Evolutionary conservation across 192 early-diverging fungal species (phyloP), one percentile per base, ranked within the genome.

Genomic region (Backusella liffmaniae): DNA sequence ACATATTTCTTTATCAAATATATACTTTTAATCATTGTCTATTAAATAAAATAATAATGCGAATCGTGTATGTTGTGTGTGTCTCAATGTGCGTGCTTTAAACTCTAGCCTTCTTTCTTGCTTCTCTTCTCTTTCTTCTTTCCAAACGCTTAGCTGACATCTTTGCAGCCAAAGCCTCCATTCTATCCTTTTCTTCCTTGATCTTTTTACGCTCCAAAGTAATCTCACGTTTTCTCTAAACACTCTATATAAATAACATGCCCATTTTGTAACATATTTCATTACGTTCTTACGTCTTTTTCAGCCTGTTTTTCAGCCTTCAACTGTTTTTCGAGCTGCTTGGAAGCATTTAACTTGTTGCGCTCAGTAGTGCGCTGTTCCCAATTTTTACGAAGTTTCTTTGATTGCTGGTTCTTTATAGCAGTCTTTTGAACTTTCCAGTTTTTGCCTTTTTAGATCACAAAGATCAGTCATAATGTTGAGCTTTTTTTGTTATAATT

Each of bases 341-440:
- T 85, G 15, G 87, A 79, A 16, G 86, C 76, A 21, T 85, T 65
- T 10, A 74, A 23, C 73, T 79, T 86, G 66, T 83, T 84, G 10
- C 88, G 77, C 36, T 86, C 84, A 42, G 84, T 79, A 46, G 80
- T 76, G 18, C 87, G 83, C 65, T 89, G 86, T 39, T 81, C 87
- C 88, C 88, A 91, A 2, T 73, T 74, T 34, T 66, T 65, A 44
- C 82, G 78, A 29, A 83, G 79, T 6, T 44, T 37, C 67, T 77
- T 83, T 16, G 78, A 49, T 66, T 77, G 70, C 51, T 83, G 82
- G 36, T 73, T 71, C 56, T 76, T 72, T 21, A 79, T 83, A 23
- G 82, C 72, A 7, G 70, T 80, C 39, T 80, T 79, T 49, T 79
- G 78, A n/a, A 83, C 10, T 36, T 83, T 83, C 82, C 82, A 83